Conservation (phyloP, 2,329 filamentous ascomycete species). For the Metarhizium album region DNA sequence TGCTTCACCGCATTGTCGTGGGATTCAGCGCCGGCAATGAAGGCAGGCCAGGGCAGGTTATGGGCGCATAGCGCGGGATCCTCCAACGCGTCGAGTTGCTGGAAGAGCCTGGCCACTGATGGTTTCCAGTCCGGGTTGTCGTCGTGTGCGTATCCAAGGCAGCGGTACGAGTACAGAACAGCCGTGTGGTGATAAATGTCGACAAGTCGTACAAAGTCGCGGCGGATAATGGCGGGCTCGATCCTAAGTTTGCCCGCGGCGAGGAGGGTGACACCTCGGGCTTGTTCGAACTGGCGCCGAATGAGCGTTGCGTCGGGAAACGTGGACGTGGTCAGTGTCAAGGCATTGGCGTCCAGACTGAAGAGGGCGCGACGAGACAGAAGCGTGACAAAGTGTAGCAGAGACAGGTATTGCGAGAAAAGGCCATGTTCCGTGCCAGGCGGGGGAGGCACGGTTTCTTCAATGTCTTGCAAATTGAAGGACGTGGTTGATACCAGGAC, state of each 20-base stretch:
- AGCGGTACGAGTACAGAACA: constrained; percentile 17
- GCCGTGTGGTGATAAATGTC: constrained; percentile 19
- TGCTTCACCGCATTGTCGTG: constrained; percentile 13
- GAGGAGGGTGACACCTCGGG: constrained; percentile 17
- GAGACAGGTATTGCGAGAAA: constrained; percentile 16
- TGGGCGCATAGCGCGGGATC: constrained; percentile 15
- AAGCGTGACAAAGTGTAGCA: constrained; percentile 13
- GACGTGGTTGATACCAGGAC: constrained; percentile 18
- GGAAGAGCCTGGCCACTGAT: constrained; percentile 12
- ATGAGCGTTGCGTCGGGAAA: constrained; percentile 3
- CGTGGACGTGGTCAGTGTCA: neutral
- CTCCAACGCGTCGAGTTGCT: constrained; percentile 14
- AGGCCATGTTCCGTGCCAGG: constrained; percentile 12
- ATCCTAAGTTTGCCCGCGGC: constrained; percentile 15
- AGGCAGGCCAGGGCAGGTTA: constrained; percentile 20
- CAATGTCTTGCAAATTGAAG: constrained; percentile 14
- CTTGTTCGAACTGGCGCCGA: constrained; percentile 15
- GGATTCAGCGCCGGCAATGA: constrained; percentile 18
- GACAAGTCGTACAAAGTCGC: constrained; percentile 18
- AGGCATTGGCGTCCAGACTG: neutral
- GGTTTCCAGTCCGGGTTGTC: constrained; percentile 10
- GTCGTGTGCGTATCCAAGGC: constrained; percentile 11
- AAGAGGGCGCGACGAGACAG: constrained; percentile 9
- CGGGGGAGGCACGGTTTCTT: constrained; percentile 12
- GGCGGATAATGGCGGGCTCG: constrained; percentile 8